Conservation (phyloP, 768 basidiomycete genomes). For the Tricholomella constricta region DNA sequence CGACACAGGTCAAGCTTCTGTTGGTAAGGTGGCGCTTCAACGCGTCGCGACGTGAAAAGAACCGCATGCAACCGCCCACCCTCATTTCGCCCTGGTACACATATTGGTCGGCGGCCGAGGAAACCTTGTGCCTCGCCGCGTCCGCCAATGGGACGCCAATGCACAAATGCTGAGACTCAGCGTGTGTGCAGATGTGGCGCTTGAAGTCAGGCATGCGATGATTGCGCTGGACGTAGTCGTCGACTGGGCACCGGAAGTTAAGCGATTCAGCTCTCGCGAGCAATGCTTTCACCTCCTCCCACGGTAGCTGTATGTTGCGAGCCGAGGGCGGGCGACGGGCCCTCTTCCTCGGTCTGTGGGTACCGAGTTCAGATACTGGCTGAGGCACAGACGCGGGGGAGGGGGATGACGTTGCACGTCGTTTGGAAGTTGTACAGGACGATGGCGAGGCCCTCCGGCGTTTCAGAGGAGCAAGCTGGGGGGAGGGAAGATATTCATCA, state of each 20-base stretch:
- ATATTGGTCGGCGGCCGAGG: constrained; percentile 25
- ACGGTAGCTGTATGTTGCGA: constrained; percentile 47
- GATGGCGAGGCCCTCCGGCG: constrained; percentile 26
- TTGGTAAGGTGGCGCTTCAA: constrained; percentile 47
- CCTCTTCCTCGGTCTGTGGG: constrained; percentile 22
- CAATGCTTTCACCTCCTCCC: constrained; percentile 21
- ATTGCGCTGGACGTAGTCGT: constrained; percentile 49
- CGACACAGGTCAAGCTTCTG: constrained; percentile 29
- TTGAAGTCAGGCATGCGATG: constrained; percentile 58
- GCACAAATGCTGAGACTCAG: constrained; percentile 23
- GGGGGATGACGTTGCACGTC: neutral
- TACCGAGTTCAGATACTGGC: constrained; percentile 3
- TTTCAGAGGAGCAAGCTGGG: constrained; percentile 32
- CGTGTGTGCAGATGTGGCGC: constrained; percentile 57
- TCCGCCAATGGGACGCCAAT: constrained; percentile 35
- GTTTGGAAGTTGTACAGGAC: neutral
- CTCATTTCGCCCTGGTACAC: constrained; percentile 30
- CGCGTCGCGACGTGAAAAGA: constrained; percentile 49
- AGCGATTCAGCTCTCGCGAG: constrained; percentile 20
- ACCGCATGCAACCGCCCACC: constrained; percentile 42
- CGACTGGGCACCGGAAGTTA: constrained; percentile 46
- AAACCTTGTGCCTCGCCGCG: constrained; percentile 17
- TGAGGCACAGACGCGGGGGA: neutral
- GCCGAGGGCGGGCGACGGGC: constrained; percentile 37
- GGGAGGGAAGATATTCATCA: constrained; percentile 48